These are phyloP conservation scores for Citrus unshiu DNA, from an alignment of 345 rosid species.

Conservation along the genomic window DNA sequence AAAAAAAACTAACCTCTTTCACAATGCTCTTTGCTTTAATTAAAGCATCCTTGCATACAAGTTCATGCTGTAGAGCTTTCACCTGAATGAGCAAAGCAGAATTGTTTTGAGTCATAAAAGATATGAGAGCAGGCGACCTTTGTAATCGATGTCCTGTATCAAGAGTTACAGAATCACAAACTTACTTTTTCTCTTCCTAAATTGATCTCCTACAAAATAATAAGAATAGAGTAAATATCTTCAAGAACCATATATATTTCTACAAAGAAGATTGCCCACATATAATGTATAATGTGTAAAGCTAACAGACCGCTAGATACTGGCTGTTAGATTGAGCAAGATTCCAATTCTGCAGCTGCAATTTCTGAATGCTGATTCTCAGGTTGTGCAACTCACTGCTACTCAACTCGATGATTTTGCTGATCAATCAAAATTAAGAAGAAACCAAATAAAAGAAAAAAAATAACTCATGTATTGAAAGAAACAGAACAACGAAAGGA, in stretches of 20 bases:
- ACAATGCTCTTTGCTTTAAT: constrained; percentile 34
- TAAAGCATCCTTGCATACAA: constrained; percentile 50
- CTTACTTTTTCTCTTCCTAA: constrained; percentile 51
- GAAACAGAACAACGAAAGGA: constrained; percentile 32
- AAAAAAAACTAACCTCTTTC: constrained; percentile 19
- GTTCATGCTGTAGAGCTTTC: constrained; percentile 54
- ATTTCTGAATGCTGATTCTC: constrained; percentile 39
- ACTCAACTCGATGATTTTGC: constrained; percentile 57
- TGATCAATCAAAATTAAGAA: constrained; percentile 33
- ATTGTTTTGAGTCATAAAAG: neutral
- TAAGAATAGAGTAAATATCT: constrained; percentile 4
- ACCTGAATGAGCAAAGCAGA: constrained; percentile 26
- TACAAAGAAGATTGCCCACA: neutral
- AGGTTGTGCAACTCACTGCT: constrained; percentile 44
- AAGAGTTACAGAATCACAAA: neutral
- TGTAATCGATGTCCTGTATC: neutral
- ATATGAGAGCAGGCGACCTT: neutral
- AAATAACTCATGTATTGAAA: neutral
- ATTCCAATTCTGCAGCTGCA: constrained; percentile 54
- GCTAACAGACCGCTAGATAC: constrained; percentile 47
- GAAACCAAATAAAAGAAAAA: neutral
- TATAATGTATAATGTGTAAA: neutral
- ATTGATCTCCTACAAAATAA: constrained; percentile 48
- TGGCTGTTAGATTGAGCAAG: constrained; percentile 66
- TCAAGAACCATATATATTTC: neutral